Conservation (phyloP, 768 basidiomycete species). For the Lactifluus rugatus region DNA sequence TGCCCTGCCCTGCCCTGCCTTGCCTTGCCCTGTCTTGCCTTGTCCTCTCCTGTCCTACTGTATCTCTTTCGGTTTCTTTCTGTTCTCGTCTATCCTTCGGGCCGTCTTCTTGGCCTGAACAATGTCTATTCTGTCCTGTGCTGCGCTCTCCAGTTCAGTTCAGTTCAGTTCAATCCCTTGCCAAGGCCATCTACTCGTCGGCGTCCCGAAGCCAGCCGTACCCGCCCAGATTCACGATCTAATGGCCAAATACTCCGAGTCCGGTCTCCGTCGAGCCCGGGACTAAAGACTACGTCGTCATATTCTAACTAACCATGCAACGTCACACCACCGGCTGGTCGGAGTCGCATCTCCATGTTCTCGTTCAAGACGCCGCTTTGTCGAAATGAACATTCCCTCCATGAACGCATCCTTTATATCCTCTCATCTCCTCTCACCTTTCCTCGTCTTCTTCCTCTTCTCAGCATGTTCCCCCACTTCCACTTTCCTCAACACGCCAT, state of each 20-base stretch:
- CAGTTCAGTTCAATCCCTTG: background rate
- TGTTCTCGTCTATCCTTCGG: background rate
- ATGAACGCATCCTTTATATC: constrained; percentile 12
- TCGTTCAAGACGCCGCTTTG: constrained; percentile 17
- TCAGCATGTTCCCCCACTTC: constrained; percentile 8
- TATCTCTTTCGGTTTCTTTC: background rate
- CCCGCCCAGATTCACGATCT: constrained; percentile 6
- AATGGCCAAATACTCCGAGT: background rate
- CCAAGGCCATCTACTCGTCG: background rate
- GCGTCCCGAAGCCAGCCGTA: constrained; percentile 12
- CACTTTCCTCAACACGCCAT: constrained; percentile 48
- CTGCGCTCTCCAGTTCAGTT: background rate
- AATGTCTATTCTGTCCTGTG: background rate
- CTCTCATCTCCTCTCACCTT: background rate
- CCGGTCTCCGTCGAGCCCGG: constrained; percentile 12
- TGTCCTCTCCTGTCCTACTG: background rate
- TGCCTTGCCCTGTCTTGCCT: background rate
- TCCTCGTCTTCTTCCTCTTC: background rate
- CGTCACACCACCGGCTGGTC: constrained; percentile 18
- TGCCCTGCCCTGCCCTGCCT: background rate
- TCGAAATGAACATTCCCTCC: constrained; percentile 14
- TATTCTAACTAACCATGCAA: constrained; percentile 11
- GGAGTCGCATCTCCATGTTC: constrained; percentile 16
- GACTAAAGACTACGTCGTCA: constrained; percentile 15
- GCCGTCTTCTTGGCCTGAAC: too few relatives aligned